phyloP scores from a whole-genome alignment of 768 basidiomycete species.

The Rossbeevera mucosa region DNA sequence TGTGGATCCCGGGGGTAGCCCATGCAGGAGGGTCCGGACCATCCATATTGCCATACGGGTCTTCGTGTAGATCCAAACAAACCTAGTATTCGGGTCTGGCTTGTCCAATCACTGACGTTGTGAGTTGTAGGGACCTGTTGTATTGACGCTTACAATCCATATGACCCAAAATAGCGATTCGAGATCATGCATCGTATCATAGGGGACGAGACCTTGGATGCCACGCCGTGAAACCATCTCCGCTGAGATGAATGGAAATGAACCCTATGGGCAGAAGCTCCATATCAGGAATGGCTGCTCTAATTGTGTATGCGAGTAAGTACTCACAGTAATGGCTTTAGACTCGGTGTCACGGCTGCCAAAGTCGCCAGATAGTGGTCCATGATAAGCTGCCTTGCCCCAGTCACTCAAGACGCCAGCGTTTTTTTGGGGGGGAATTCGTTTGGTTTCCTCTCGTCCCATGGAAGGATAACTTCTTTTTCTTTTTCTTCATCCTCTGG shows the following conservation, averaged over 20 bases:
- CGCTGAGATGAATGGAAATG: neutral
- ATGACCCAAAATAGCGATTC: neutral
- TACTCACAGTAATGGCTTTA: neutral
- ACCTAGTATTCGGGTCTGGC: neutral
- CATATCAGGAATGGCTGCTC: neutral
- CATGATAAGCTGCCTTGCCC: neutral
- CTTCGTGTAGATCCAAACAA: neutral
- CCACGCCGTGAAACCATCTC: neutral
- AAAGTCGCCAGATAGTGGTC: neutral
- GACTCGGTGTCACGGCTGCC: no score
- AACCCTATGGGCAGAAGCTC: neutral
- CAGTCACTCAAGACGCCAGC: neutral
- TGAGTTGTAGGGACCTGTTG: neutral
- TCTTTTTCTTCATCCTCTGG: neutral
- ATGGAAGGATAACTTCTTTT: neutral
- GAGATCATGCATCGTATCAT: neutral
- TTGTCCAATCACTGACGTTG: neutral
- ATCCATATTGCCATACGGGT: rapidly evolving
- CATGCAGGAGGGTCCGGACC: neutral
- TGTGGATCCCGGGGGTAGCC: neutral
- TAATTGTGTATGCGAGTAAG: neutral
- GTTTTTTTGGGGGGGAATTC: neutral
- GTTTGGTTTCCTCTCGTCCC: neutral
- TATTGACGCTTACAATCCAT: neutral
- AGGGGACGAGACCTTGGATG: neutral